These are phyloP conservation scores for Phytophthora palmivora DNA, from an alignment of 352 stramenopile species.

Conservation along the genomic window DNA sequence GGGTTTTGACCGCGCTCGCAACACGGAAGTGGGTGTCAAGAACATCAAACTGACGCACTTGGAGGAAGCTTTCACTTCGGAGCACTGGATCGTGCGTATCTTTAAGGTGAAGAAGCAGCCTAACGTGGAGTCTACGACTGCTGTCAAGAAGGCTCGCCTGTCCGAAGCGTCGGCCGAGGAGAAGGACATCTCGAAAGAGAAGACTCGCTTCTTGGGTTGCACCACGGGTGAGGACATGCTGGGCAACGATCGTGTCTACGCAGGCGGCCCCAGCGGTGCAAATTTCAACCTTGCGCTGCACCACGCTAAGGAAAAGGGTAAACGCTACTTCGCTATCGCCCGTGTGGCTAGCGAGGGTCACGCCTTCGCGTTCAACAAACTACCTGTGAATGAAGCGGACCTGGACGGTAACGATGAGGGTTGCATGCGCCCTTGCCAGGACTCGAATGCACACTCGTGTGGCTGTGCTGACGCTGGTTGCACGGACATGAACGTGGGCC, in stretches of 20 bases:
- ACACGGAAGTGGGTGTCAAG: constrained; percentile 90
- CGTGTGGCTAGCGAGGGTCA: constrained; percentile 83
- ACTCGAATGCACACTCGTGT: constrained; percentile 79
- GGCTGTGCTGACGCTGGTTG: constrained; percentile 88
- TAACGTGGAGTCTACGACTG: constrained; percentile 79
- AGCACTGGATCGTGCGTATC: constrained; percentile 96
- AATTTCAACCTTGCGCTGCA: constrained; percentile 92
- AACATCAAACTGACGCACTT: constrained; percentile 92
- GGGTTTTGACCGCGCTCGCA: constrained; percentile 89
- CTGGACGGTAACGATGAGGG: constrained; percentile 84
- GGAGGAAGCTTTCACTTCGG: constrained; percentile 95
- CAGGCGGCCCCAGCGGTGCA: constrained; percentile 83
- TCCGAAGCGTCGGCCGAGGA: constrained; percentile 51
- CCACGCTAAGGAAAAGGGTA: constrained; percentile 82
- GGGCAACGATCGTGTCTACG: constrained; percentile 89
- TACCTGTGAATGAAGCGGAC: constrained; percentile 66
- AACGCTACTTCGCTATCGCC: constrained; percentile 91
- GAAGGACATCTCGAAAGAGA: constrained; percentile 74
- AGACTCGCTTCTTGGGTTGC: constrained; percentile 87
- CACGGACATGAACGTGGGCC: constrained; percentile 66
- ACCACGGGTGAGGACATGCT: constrained; percentile 85
- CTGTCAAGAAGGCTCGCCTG: constrained; percentile 67
- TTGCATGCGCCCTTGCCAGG: constrained; percentile 80
- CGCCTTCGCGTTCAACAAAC: constrained; percentile 91
- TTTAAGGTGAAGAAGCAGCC: constrained; percentile 94